Evolutionary conservation across 352 stramenopile genomes (phyloP), one percentile per base, ranked within the genome.

Genomic region (Globisporangium abappressorium): DNA sequence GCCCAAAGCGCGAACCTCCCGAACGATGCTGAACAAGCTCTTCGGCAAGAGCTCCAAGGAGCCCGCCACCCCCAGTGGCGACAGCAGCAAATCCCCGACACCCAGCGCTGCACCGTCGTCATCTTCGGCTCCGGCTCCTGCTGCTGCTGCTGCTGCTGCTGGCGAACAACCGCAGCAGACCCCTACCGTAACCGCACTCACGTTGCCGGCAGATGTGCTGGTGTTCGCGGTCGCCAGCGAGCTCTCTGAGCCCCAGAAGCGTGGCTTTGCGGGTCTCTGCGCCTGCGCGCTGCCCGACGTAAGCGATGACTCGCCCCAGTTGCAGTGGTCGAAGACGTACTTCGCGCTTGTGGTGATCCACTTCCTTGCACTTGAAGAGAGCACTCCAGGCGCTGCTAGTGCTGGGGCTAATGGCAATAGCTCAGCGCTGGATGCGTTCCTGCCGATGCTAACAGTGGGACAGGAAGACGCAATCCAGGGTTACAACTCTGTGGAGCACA

Each of bases 231-330:
- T 63, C 5, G 71, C 74, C 54, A 74, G 79, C 3, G 70, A 66
- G 47, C 82, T 93, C 18, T 80, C 70, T 12, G 65, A 78, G 30
- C 28, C 68, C 38, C 85, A 93, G 67, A 90, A 92, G 71, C 81
- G 87, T 36, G 85, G 85, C 14, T 71, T 95, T 30, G 80, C 73
- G 5, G 88, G 88, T 3, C 72, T 93, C 34, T 85, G 80, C 28
- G 88, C 84, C 20, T 94, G 84, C 64, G 66, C 90, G 18, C 72
- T 95, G 4, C 80, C 83, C 0, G 70, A 71, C 2, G 81, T 95
- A 20, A 90, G 80, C 14, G 85, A 95, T 64, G 84, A 80, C 22
- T 94, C 85, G 5, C 65, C 46, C 1, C 73, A 77, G 5, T 67
- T 82, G 8, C 55, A 71, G 57, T 95, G 88, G 88, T 90, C 85